Evolutionary conservation across 108 stramenopile genomes (phyloP).

Genomic region (Cyclostephanos tholiformis): DNA sequence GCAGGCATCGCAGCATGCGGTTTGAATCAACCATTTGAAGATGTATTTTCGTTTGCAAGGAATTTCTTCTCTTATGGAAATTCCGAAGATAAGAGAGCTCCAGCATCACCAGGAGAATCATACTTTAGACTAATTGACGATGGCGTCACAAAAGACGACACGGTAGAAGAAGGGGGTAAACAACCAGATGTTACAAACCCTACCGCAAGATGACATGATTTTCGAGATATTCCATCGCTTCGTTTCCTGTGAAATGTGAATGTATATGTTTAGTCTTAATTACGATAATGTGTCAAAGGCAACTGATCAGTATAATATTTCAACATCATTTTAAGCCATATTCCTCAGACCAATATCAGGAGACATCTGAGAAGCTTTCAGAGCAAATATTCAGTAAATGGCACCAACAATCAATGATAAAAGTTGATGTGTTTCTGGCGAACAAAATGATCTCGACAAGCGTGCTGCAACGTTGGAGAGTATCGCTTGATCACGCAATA

Average conservation of each 20-base stretch:
- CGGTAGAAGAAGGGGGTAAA: neutral
- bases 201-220: neutral
- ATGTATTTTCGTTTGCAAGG: neutral
- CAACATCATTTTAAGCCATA: neutral
- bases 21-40: slow-evolving; percentile 4
- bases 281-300: no score
- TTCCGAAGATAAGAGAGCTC: neutral
- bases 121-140: neutral
- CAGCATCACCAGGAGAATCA: neutral
- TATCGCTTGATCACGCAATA: no score
- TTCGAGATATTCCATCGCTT: no score
- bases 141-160: neutral
- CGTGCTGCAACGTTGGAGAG: no score
- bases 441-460: neutral
- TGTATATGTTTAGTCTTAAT: no score
- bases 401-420: slow-evolving; percentile 2
- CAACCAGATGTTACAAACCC: neutral
- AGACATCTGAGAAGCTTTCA: neutral
- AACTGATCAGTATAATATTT: neutral
- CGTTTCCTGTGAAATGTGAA: neutral
- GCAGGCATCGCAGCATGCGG: neutral
- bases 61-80: neutral
- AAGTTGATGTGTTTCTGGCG: neutral
- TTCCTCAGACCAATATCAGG: neutral
- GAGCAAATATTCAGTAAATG: neutral